These are phyloP conservation scores for Rhodotorula toruloides DNA, from an alignment of 768 basidiomycete species.

Conservation along the genomic window DNA sequence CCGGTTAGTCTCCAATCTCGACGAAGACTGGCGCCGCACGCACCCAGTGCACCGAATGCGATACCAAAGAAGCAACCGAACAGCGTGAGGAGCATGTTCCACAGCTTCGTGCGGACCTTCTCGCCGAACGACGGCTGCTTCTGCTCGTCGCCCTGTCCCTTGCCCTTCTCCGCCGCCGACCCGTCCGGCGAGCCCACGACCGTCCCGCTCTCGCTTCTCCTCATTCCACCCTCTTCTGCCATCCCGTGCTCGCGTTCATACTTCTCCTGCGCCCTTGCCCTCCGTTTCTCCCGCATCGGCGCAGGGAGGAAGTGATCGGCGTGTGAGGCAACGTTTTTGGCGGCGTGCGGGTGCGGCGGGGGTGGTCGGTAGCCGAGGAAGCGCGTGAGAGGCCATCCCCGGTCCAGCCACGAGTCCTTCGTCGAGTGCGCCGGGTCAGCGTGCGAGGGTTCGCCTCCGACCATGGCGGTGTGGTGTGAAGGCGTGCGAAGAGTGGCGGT, in stretches of 20 bases:
- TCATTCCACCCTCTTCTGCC: not conserved
- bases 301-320: constrained; percentile 2
- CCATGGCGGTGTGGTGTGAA: not conserved
- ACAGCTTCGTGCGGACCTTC: constrained; percentile 3
- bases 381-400: constrained; percentile 24
- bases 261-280: not conserved
- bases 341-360: not conserved
- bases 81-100: constrained; percentile 18
- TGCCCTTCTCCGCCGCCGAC: not conserved
- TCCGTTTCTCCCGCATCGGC: not conserved
- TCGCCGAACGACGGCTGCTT: not conserved
- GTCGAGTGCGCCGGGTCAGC: not conserved
- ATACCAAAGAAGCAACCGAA: constrained; percentile 16
- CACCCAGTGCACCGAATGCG: constrained; percentile 6
- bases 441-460: too few relatives aligned
- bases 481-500: too few relatives aligned
- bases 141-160: not conserved
- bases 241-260: not conserved
- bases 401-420: constrained; percentile 18
- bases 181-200: not conserved
- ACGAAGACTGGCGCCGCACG: not conserved
- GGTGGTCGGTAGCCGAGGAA: constrained; percentile 30
- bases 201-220: not conserved
- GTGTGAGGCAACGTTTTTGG: not conserved
- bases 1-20: not conserved